Conservation (phyloP, 495 filamentous ascomycete genomes). For the Podospora appendiculata region DNA sequence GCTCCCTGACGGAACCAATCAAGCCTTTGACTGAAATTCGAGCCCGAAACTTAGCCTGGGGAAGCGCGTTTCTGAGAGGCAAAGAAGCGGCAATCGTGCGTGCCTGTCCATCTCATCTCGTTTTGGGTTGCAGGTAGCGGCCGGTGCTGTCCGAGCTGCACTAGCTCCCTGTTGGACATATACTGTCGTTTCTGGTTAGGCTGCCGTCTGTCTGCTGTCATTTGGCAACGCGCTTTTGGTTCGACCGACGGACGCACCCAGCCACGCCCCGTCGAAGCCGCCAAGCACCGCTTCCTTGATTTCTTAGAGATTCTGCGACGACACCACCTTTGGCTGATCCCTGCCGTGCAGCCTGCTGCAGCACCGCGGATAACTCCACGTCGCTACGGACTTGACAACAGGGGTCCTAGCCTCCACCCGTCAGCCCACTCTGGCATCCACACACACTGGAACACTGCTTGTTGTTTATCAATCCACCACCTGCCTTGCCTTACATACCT, state of each 20-base stretch:
- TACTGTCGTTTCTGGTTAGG: neutral
- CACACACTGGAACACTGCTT: neutral
- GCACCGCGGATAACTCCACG: neutral
- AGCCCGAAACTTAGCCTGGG: too few species aligned
- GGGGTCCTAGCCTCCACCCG: neutral
- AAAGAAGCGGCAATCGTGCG: too few species aligned
- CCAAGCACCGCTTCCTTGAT: conserved; percentile 11
- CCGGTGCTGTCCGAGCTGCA: too few species aligned
- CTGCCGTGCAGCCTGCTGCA: neutral
- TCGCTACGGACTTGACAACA: neutral
- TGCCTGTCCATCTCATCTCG: too few species aligned
- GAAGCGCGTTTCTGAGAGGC: too few species aligned
- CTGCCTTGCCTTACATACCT: neutral
- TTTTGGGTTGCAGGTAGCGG: too few species aligned
- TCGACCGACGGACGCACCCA: neutral
- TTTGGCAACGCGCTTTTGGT: neutral
- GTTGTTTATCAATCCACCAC: neutral
- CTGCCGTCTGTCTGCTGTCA: neutral
- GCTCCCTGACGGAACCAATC: too few species aligned
- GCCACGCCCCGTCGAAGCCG: neutral
- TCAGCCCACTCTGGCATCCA: neutral
- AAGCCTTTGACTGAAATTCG: too few species aligned
- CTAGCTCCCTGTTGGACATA: too few species aligned
- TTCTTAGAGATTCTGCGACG: conserved; percentile 13
- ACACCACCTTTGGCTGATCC: neutral